A percentile compares a stretch with the other conserved stretches of the same genome.
phyloP scores from a whole-genome alignment of 2,329 filamentous ascomycete genomes.

The Aspergillus nomiae region DNA sequence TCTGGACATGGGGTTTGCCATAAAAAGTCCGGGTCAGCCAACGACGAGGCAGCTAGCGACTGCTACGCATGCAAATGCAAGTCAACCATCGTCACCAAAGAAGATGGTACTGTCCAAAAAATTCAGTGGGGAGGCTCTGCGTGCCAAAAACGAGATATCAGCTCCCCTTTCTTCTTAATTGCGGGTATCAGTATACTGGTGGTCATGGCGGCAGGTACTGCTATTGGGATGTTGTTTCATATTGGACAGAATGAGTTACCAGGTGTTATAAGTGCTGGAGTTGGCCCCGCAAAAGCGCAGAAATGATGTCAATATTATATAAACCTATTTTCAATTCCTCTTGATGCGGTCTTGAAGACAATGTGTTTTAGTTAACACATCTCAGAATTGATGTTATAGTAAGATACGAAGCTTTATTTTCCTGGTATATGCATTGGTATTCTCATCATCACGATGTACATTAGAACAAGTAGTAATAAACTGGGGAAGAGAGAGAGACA shows the following conservation, averaged over 20 bases:
- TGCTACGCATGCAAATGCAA: constrained; percentile 83
- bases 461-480: neutral
- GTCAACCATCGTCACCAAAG: constrained; percentile 54
- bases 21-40: constrained; percentile 60
- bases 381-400: neutral
- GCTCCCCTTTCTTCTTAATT: constrained; percentile 85
- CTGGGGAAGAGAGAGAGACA: neutral
- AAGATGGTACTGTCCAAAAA: constrained; percentile 57
- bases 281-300: constrained; percentile 66
- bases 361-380: neutral
- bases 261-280: constrained; percentile 93
- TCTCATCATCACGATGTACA: neutral
- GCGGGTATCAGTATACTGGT: constrained; percentile 72
- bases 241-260: constrained; percentile 88
- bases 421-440: neutral
- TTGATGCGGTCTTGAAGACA: neutral
- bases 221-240: constrained; percentile 75
- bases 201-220: constrained; percentile 67
- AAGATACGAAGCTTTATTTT: neutral
- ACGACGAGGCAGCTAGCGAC: constrained; percentile 41
- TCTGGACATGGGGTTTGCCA: constrained; percentile 78
- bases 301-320: constrained; percentile 30
- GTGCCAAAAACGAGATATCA: constrained; percentile 91
- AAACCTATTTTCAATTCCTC: neutral
- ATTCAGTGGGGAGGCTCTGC: constrained; percentile 80